Evolutionary conservation across 2,329 filamentous ascomycete genomes (phyloP), one percentile per base, ranked within the genome.

Genomic region (Aspergillus pseudoglaucus): DNA sequence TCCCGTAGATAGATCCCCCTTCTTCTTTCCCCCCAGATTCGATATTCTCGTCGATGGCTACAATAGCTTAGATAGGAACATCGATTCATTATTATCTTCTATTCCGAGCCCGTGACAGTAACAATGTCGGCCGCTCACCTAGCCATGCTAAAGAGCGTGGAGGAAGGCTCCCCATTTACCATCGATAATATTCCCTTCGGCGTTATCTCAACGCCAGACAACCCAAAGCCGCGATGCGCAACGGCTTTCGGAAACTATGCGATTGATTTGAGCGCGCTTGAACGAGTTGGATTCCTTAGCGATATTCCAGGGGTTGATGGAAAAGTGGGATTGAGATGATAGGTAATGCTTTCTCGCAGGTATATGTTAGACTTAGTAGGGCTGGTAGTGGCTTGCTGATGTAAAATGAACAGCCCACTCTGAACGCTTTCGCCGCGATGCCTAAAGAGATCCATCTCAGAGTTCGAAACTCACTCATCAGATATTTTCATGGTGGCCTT

Each of bases 101-200:
- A n/a, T n/a, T n/a, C n/a, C n/a, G n/a, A n/a, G n/a, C n/a, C n/a
- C n/a, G n/a, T n/a, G n/a, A n/a, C n/a, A n/a, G n/a, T n/a, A 2
- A 30, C 3, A 30, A 30, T 30, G 25, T 12, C 25, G 10, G 25
- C 25, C 4, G 10, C 25, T 30, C 25, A 30, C 10, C 25, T 12
- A 30, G 25, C 10, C 9, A 30, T 30, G 25, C 10, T 30, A 4
- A 30, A 30, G 3, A 30, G 25, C 25, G 25, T 30, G 25, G 25
- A 30, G 25, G 9, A 30, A 7, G 25, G 25, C 25, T 35, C 48
- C 14, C 53, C 53, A 10, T 55, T 55, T 32, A 48, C 51, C 12
- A 47, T 53, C 38, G 53, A 55, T 15, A 55, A 55, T 27, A 47
- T 55, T 17, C 53, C 53, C 15, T 55, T 50, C 39, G 51, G 53